Base-by-base conservation (phyloP, 2,329 filamentous ascomycete species). In the Neonectria faginata region DNA sequence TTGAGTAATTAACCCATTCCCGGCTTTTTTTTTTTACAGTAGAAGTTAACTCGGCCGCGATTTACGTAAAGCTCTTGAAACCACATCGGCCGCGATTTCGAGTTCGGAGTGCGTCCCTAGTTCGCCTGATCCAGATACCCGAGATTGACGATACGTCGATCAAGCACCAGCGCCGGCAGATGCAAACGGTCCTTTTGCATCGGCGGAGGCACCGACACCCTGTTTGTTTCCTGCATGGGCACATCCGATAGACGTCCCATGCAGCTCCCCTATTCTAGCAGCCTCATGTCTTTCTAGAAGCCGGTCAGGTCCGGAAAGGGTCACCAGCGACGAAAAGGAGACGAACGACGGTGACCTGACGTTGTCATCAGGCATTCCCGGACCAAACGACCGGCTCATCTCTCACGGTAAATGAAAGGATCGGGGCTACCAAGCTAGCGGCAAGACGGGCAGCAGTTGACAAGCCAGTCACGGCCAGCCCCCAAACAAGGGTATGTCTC, bases 91-190 rank as follows among this genome's bases (percentile, higher is more conserved):
- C 53, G 45, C 39, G 41, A 64, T 52, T 65, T 64, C 58, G 54
- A 62, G 27, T 39, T 54, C 67, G 52, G 54, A 68, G 25, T 33
- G 52, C 29, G 53, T 54, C 65, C 50, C 50, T 63, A 69, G 66
- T 56, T 63, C 51, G 47, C 42, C 54, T 68, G 56, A 64, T 64
- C 44, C 57, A 73, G 72, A 74, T 74, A 73, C 67, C 72, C 72
- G 72, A 74, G 72, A 73, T 71, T 74, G 69, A 65, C 68, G 70
- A 74, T 67, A 41, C 67, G 72, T 67, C 72, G 72, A 74, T 74
- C 72, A 66, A 71, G 63, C 59, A 61, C 67, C 56, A 45, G 70
- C 63, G 69, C 52, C 60, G 55, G 67, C 60, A 69, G 64, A 65
- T 65, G 58, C 50, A 56, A 59, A 53, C 55, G 45, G 44, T 48